phyloP scores from a whole-genome alignment of 495 filamentous ascomycete genomes.

The Lophium mytilinum region DNA sequence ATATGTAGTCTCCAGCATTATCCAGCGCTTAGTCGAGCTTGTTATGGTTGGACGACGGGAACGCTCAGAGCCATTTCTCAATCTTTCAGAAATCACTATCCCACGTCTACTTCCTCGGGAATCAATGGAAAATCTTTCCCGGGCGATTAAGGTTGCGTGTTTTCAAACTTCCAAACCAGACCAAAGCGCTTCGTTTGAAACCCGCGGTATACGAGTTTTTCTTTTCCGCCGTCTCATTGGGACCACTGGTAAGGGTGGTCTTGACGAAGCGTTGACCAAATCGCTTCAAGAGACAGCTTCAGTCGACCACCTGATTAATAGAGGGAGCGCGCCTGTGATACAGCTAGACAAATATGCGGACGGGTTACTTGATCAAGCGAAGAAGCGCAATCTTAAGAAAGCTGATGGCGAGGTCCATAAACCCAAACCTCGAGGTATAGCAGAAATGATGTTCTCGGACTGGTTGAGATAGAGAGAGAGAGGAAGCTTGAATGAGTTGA shows the following conservation, averaged over 20 bases:
- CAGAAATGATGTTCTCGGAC: neutral
- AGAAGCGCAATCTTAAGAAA: neutral
- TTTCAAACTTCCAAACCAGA: neutral
- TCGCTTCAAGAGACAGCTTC: neutral
- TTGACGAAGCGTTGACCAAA: neutral
- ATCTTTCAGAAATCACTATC: neutral
- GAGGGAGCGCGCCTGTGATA: neutral
- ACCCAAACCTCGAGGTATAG: neutral
- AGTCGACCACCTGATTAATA: neutral
- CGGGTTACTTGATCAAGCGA: neutral
- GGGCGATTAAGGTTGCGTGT: neutral
- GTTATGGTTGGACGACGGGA: neutral
- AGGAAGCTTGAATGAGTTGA: too few species aligned
- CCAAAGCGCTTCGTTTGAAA: neutral
- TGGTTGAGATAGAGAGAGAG: too few species aligned
- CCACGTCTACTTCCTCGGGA: neutral
- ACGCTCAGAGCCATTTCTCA: neutral
- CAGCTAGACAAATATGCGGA: neutral
- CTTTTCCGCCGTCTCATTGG: neutral
- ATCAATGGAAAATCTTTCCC: neutral
- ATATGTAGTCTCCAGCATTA: neutral
- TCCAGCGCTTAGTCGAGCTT: neutral
- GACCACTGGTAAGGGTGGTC: neutral
- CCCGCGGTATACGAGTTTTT: neutral
- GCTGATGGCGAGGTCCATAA: neutral